These are phyloP conservation scores for Stachybotrys chlorohalonatus DNA, from an alignment of 2,329 filamentous ascomycete genomes.

Conservation along the genomic window DNA sequence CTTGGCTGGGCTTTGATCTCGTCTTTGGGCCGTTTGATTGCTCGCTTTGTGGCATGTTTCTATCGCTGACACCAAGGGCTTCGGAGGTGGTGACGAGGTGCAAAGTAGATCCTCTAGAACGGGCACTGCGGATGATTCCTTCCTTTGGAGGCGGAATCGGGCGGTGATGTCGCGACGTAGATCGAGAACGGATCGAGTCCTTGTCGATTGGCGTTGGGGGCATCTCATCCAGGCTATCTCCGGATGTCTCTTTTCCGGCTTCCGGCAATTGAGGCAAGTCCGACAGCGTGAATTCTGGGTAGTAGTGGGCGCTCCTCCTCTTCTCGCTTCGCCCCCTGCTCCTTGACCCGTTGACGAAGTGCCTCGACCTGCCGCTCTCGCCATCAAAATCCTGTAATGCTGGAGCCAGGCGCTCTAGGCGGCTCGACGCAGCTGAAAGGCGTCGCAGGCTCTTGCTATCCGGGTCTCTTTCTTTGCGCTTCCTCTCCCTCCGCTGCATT, in stretches of 20 bases:
- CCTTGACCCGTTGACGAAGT: constrained; percentile 40
- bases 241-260: constrained; percentile 32
- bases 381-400: constrained; percentile 72
- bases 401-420: constrained; percentile 71
- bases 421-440: constrained; percentile 81
- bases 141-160: constrained; percentile 84
- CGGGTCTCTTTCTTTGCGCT: constrained; percentile 73
- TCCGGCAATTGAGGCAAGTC: constrained; percentile 75
- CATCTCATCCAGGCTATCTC: constrained; percentile 32
- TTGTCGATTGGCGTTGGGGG: constrained; percentile 71
- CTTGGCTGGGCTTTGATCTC: constrained; percentile 48
- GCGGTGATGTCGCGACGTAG: constrained; percentile 67
- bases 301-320: constrained; percentile 60
- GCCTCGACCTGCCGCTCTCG: constrained; percentile 49
- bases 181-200: constrained; percentile 64
- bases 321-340: constrained; percentile 71
- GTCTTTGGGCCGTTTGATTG: constrained; percentile 33
- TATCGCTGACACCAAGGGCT: constrained; percentile 27
- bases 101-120: constrained; percentile 74
- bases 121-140: constrained; percentile 54
- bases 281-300: constrained; percentile 53
- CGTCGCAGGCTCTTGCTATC: constrained; percentile 73
- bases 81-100: constrained; percentile 68
- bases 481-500: constrained; percentile 67
- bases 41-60: constrained; percentile 12